Evolutionary conservation across 306 rosid species (phyloP).

Genomic region (Glycine soja): DNA sequence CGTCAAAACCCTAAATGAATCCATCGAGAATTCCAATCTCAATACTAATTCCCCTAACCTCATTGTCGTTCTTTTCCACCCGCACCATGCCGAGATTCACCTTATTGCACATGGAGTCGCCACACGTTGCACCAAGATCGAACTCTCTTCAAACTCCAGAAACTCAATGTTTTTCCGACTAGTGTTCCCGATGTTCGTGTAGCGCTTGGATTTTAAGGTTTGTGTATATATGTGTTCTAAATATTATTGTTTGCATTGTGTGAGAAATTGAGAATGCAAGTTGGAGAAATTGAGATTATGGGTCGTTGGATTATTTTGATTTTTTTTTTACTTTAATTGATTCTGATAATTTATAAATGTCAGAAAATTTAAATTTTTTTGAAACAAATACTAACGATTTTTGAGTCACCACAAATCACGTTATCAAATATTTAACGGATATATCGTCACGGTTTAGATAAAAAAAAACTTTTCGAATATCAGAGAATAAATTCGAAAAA

Average conservation of each 20-base stretch:
- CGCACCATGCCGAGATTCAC: conserved; percentile 40
- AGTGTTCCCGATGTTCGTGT: conserved; percentile 22
- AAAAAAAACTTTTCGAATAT: too few relatives aligned
- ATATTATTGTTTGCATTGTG: background rate
- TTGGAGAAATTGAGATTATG: too few relatives aligned
- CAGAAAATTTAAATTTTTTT: too few relatives aligned
- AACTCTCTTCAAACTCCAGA: background rate
- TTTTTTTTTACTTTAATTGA: too few relatives aligned
- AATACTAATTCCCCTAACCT: background rate
- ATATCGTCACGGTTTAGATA: too few relatives aligned
- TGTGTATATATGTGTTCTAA: background rate
- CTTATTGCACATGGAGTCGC: conserved; percentile 35
- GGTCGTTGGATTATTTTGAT: too few relatives aligned
- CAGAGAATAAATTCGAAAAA: too few relatives aligned
- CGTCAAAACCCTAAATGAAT: conserved; percentile 25
- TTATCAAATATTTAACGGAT: too few relatives aligned
- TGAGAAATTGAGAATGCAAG: too few relatives aligned
- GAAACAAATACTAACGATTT: too few relatives aligned
- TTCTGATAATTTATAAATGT: too few relatives aligned
- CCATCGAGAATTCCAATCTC: background rate
- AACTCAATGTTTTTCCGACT: conserved; percentile 12
- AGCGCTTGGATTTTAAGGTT: conserved; percentile 41
- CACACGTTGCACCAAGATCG: conserved; percentile 32
- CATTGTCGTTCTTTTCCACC: conserved; percentile 35
- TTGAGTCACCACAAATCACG: too few relatives aligned